Conservation (phyloP, 2,329 filamentous ascomycete species). For the Fusarium piperis region DNA sequence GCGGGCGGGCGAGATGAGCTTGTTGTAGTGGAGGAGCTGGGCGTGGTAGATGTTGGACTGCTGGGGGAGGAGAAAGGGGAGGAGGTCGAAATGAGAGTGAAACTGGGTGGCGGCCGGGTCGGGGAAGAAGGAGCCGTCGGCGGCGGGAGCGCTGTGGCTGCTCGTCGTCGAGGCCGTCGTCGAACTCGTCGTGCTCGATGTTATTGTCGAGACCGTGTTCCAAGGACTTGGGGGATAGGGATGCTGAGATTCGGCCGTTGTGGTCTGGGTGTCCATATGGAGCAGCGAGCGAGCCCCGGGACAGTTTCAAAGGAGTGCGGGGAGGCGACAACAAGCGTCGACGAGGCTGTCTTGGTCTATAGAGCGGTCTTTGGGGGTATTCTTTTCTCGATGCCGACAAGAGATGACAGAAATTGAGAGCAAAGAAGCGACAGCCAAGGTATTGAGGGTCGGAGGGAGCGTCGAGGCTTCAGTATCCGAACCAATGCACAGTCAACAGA, state of each 20-base stretch:
- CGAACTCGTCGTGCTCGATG: slow-evolving; percentile 40
- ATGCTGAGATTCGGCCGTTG: slow-evolving; percentile 52
- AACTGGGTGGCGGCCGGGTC: slow-evolving; percentile 46
- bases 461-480: slow-evolving; percentile 36
- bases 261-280: slow-evolving; percentile 53
- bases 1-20: slow-evolving; percentile 67
- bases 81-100: slow-evolving; percentile 60
- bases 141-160: slow-evolving; percentile 40
- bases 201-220: slow-evolving; percentile 42
- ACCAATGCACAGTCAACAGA: slow-evolving; percentile 29
- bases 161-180: slow-evolving; percentile 41
- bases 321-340: slow-evolving; percentile 36
- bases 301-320: slow-evolving; percentile 37
- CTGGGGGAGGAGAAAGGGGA: slow-evolving; percentile 67
- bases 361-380: slow-evolving; percentile 21
- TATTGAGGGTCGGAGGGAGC: slow-evolving; percentile 15
- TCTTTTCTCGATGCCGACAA: slow-evolving; percentile 25
- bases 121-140: slow-evolving; percentile 46
- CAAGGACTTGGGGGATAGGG: slow-evolving; percentile 49
- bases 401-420: slow-evolving; percentile 26
- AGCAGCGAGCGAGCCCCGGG: slow-evolving; percentile 46
- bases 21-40: slow-evolving; percentile 72
- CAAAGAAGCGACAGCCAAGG: slow-evolving; percentile 24
- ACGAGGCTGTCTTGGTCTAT: slow-evolving; percentile 30
- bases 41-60: slow-evolving; percentile 69